These are phyloP conservation scores for Hirsutella rhossiliensis DNA, from an alignment of 2,329 filamentous ascomycete genomes.

Conservation along the genomic window DNA sequence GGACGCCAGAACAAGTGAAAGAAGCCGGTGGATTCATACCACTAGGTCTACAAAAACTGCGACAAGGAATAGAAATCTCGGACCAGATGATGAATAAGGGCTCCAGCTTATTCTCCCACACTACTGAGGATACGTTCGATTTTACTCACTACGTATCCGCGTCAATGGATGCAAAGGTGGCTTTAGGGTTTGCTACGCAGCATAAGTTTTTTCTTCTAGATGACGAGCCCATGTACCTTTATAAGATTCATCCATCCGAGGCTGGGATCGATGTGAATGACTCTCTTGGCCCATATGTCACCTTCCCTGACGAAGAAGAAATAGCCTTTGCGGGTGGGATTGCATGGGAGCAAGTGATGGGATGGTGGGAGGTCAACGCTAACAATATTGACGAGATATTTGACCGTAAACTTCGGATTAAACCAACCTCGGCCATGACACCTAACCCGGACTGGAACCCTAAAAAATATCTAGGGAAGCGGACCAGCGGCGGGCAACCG, in stretches of 20 bases:
- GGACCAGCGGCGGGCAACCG: background rate
- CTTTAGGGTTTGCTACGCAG: background rate
- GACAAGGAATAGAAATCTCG: background rate
- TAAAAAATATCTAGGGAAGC: background rate
- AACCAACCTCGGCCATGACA: background rate
- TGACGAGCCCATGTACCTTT: background rate
- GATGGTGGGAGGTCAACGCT: background rate
- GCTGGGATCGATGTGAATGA: background rate
- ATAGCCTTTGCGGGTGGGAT: background rate
- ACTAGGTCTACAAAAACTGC: background rate
- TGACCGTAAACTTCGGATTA: background rate
- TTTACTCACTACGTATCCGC: background rate
- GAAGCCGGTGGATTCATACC: background rate
- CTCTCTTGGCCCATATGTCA: background rate
- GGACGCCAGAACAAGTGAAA: background rate
- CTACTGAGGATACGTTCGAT: background rate
- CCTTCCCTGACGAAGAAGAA: background rate
- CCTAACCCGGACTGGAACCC: background rate
- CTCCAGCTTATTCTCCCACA: background rate
- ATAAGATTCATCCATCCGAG: background rate
- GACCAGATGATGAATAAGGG: background rate
- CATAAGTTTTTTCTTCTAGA: background rate
- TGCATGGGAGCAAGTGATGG: background rate
- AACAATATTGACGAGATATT: background rate
- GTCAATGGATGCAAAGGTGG: background rate